Conservation (phyloP, 805 yeast genomes). For the Kodamaea kaohsiungensis region DNA sequence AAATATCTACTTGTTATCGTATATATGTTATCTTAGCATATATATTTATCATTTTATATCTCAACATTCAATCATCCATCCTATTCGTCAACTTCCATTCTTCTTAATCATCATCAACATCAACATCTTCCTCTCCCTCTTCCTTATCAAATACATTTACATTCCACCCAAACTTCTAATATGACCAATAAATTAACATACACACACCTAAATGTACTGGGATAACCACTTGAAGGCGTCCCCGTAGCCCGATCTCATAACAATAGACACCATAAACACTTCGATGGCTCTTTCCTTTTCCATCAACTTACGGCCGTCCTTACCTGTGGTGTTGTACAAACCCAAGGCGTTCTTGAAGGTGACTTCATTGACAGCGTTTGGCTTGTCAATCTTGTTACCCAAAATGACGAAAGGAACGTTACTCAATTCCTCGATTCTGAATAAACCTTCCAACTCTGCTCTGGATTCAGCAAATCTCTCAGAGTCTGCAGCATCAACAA, state of each 20-base stretch:
- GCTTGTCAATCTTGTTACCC: constrained; percentile 96
- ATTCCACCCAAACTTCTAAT: background rate
- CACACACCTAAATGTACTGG: constrained; percentile 70
- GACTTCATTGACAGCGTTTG: constrained; percentile 91
- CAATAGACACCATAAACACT: constrained; percentile 96
- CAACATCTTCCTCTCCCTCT: no score
- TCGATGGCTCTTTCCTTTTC: constrained; percentile 88
- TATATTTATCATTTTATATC: no score
- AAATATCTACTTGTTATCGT: no score
- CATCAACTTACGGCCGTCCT: constrained; percentile 62
- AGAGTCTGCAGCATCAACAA: constrained; percentile 96
- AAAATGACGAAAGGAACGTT: constrained; percentile 89
- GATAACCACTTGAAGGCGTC: constrained; percentile 99
- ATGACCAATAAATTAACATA: constrained; percentile 2
- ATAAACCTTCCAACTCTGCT: constrained; percentile 90
- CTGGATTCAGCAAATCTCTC: constrained; percentile 94
- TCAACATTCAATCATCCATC: no score
- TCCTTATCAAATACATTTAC: background rate
- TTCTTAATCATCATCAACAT: no score
- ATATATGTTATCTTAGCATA: no score
- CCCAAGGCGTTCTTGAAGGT: constrained; percentile 91
- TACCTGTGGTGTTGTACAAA: constrained; percentile 87
- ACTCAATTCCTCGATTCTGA: constrained; percentile 87
- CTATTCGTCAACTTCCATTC: no score
- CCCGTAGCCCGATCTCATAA: constrained; percentile 98